Conservation (phyloP, 2,329 filamentous ascomycete genomes). For the Cryphonectria nitschkei region DNA sequence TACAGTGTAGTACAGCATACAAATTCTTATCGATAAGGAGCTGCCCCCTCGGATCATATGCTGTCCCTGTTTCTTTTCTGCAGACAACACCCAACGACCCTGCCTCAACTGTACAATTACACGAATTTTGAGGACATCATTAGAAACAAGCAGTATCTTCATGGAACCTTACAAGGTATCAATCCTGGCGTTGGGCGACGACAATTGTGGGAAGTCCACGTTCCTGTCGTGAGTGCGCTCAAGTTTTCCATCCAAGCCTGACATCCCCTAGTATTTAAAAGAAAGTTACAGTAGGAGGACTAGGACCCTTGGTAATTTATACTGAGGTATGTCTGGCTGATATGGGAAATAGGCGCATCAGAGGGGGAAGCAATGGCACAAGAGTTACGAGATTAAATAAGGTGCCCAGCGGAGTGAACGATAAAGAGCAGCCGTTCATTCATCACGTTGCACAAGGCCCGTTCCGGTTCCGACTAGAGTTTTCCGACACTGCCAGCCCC, state of each 20-base stretch:
- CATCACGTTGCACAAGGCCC: conserved; percentile 57
- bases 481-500: conserved; percentile 62
- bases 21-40: conserved; percentile 31
- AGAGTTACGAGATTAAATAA: conserved; percentile 44
- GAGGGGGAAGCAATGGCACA: conserved; percentile 42
- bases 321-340: conserved; percentile 18
- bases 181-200: conserved; percentile 63
- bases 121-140: conserved; percentile 1
- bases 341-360: conserved; percentile 51
- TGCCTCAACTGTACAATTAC: not conserved
- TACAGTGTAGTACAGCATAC: too few relatives aligned
- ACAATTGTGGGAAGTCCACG: conserved; percentile 62
- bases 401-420: conserved; percentile 49
- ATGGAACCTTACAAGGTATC: conserved; percentile 56
- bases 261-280: conserved; percentile 10
- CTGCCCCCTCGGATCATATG: not conserved
- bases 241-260: conserved; percentile 12
- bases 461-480: conserved; percentile 57
- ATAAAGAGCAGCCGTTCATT: conserved; percentile 63
- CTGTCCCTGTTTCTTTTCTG: not conserved
- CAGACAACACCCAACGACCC: not conserved
- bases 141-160: conserved; percentile 26
- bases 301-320: too few relatives aligned
- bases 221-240: conserved; percentile 59
- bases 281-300: too few relatives aligned